Conservation (phyloP, 2,329 filamentous ascomycete species). For the Emergomyces orientalis region DNA sequence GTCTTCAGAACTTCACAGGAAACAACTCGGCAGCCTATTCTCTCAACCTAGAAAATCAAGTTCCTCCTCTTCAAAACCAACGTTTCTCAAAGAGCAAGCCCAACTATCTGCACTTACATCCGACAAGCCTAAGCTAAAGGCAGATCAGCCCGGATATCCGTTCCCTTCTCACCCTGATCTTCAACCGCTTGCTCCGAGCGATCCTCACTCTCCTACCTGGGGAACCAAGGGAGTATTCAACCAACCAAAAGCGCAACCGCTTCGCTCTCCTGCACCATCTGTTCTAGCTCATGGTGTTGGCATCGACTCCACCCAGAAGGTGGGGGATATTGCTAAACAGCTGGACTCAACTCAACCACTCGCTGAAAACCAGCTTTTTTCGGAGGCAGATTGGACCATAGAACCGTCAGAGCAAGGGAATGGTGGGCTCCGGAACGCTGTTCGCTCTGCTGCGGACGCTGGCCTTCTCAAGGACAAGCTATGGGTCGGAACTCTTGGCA, state of each 20-base stretch:
- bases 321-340: conserved; percentile 9
- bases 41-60: conserved; percentile 21
- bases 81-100: conserved; percentile 14
- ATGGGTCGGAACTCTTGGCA: conserved; percentile 89
- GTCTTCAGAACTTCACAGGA: conserved; percentile 16
- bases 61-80: conserved; percentile 5
- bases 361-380: conserved; percentile 45
- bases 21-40: conserved; percentile 30
- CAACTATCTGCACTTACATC: background rate
- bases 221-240: conserved; percentile 55
- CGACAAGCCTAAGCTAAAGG: background rate
- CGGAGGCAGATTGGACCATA: conserved; percentile 71
- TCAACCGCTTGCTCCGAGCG: conserved; percentile 55
- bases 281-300: conserved; percentile 56
- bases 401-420: conserved; percentile 85
- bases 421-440: conserved; percentile 80
- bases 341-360: conserved; percentile 8
- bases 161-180: conserved; percentile 29
- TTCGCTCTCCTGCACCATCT: conserved; percentile 63
- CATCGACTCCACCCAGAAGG: conserved; percentile 13
- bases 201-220: conserved; percentile 69
- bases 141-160: conserved; percentile 9
- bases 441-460: conserved; percentile 64
- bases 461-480: conserved; percentile 63
- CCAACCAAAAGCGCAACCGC: conserved; percentile 68